Evolutionary conservation across 768 basidiomycete species (phyloP).

Genomic region (Kwoniella heveanensis): DNA sequence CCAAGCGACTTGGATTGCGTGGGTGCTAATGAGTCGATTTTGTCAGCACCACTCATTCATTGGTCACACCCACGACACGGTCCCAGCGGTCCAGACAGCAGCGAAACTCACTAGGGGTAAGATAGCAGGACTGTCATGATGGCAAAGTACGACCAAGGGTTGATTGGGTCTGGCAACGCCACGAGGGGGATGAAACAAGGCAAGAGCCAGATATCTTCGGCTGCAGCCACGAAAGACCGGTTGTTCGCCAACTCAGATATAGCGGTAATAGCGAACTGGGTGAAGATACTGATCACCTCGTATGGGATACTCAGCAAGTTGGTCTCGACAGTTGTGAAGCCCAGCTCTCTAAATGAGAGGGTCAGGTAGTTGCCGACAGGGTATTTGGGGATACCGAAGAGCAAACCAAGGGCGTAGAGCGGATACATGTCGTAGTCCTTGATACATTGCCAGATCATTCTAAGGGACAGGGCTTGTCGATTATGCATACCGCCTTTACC

Average conservation of each 20-base stretch:
- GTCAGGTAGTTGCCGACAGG: constrained; percentile 47
- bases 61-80: neutral
- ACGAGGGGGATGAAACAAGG: constrained; percentile 48
- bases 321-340: constrained; percentile 51
- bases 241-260: constrained; percentile 31
- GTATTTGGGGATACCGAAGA: constrained; percentile 48
- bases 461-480: constrained; percentile 45
- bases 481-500: constrained; percentile 38
- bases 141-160: constrained; percentile 51
- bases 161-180: constrained; percentile 27
- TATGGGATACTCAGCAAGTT: constrained; percentile 54
- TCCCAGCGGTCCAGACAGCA: no score
- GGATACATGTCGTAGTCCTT: constrained; percentile 52
- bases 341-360: constrained; percentile 43
- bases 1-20: constrained; percentile 56
- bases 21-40: constrained; percentile 27
- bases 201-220: constrained; percentile 53
- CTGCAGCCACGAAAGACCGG: constrained; percentile 32
- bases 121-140: constrained; percentile 49
- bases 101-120: constrained; percentile 44
- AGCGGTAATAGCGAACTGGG: constrained; percentile 26
- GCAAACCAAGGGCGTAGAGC: constrained; percentile 52
- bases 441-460: constrained; percentile 39
- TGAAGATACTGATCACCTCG: constrained; percentile 46
- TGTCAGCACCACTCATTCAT: constrained; percentile 1